Percentiles rank a stretch among this genome's conserved stretches.
Conservation (phyloP, 2,329 filamentous ascomycete genomes). For the Diaporthe citrichinensis region DNA sequence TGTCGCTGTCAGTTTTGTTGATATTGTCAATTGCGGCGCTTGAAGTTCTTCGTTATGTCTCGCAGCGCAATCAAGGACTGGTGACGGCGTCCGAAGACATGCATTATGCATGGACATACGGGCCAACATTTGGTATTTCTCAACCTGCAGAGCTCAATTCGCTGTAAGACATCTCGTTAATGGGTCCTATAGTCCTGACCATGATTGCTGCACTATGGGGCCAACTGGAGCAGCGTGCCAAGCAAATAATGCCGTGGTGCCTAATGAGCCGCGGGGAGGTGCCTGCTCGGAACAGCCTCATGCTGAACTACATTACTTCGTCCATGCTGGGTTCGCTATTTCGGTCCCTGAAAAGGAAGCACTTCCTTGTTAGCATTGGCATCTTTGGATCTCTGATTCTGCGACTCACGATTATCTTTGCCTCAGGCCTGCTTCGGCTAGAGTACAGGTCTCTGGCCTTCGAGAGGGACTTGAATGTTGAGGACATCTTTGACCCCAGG, state of each 20-base stretch:
- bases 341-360: neutral
- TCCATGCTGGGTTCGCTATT: neutral
- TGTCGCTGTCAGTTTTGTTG: neutral
- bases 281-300: neutral
- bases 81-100: neutral
- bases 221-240: neutral
- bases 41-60: neutral
- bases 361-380: neutral
- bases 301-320: slow-evolving; percentile 4
- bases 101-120: neutral
- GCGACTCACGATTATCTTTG: neutral
- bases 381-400: neutral
- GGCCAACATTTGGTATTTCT: neutral
- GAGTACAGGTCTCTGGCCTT: neutral
- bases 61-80: neutral
- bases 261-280: neutral
- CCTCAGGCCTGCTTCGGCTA: neutral
- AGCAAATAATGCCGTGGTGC: neutral
- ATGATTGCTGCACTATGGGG: neutral
- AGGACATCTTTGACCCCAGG: neutral
- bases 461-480: rapidly evolving
- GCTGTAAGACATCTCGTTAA: neutral
- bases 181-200: neutral
- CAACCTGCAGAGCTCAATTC: rapidly evolving
- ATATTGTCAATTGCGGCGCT: neutral